A percentile compares a stretch with the other conserved stretches of the same genome.
Evolutionary conservation across 2,329 filamentous ascomycete species (phyloP).

Genomic region (Verticillium longisporum): DNA sequence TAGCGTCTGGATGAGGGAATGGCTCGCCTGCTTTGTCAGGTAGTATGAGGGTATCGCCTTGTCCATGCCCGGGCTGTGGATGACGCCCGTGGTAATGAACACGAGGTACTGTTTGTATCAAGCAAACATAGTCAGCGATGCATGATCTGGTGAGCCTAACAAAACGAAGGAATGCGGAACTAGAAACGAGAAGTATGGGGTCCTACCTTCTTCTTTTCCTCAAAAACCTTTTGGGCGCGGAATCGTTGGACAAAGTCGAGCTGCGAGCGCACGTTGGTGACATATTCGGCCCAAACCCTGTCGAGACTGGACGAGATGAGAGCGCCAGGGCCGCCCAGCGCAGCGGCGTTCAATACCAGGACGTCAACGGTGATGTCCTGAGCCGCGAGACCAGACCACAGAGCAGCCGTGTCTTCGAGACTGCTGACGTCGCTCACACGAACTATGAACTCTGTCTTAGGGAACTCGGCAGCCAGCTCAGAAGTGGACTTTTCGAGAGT

Average conservation of each 20-base stretch:
- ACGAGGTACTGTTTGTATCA: neutral
- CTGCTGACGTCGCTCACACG: neutral
- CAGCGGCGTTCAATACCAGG: slow-evolving; percentile 19
- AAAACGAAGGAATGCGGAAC: too few relatives aligned
- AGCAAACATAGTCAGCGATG: neutral
- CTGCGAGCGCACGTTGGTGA: slow-evolving; percentile 6
- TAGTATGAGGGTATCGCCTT: slow-evolving; percentile 20
- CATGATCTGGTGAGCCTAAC: too few relatives aligned
- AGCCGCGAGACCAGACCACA: slow-evolving; percentile 4
- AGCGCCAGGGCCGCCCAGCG: neutral
- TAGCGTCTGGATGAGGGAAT: slow-evolving; percentile 28
- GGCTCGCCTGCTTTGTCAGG: slow-evolving; percentile 29
- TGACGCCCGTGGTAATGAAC: neutral
- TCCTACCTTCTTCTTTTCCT: slow-evolving; percentile 12
- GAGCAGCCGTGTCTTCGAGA: neutral
- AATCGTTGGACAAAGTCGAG: slow-evolving; percentile 15
- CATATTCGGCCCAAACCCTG: slow-evolving; percentile 4
- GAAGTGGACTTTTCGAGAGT: slow-evolving; percentile 24
- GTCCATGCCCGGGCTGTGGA: neutral
- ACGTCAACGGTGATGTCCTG: slow-evolving; percentile 18
- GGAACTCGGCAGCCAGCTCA: neutral
- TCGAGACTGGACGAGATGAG: slow-evolving; percentile 1
- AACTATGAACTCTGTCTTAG: neutral
- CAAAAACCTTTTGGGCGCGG: slow-evolving; percentile 21
- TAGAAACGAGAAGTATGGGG: too few relatives aligned